Evolutionary conservation across 768 basidiomycete species (phyloP).

Genomic region (Pleurotus pulmonarius): DNA sequence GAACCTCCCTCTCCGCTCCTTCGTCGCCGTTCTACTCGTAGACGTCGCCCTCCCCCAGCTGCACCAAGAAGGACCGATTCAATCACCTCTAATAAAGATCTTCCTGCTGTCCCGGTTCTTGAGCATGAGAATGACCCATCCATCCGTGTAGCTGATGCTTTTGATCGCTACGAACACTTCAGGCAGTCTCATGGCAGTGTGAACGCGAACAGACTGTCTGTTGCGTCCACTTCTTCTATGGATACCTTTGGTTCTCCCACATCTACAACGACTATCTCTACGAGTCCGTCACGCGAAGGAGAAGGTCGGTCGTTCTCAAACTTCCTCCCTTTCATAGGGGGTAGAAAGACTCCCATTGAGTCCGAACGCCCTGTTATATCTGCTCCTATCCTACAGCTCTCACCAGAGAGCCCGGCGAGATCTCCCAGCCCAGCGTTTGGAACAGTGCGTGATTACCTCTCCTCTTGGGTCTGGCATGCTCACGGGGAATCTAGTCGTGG

Average conservation of each 20-base stretch:
- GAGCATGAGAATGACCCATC: slow-evolving; percentile 33
- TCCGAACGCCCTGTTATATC: slow-evolving; percentile 59
- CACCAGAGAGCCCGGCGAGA: slow-evolving; percentile 27
- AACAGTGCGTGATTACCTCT: slow-evolving; percentile 38
- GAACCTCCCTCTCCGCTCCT: slow-evolving; percentile 39
- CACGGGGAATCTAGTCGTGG: slow-evolving; percentile 63
- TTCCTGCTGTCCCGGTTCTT: slow-evolving; percentile 49
- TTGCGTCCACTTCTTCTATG: slow-evolving; percentile 56
- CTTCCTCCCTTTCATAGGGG: slow-evolving; percentile 62
- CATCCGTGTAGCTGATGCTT: slow-evolving; percentile 72
- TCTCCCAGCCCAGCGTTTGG: slow-evolving; percentile 65
- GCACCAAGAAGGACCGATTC: slow-evolving; percentile 35
- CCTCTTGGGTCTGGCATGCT: background rate
- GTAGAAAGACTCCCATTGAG: slow-evolving; percentile 53
- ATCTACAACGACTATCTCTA: slow-evolving; percentile 13
- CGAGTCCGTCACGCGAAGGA: slow-evolving; percentile 25
- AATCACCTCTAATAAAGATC: slow-evolving; percentile 34
- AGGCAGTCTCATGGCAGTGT: slow-evolving; percentile 43
- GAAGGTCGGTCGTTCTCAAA: slow-evolving; percentile 39
- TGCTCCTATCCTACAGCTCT: slow-evolving; percentile 51
- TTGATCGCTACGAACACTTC: slow-evolving; percentile 86
- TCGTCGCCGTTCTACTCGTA: slow-evolving; percentile 21
- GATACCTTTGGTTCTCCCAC: slow-evolving; percentile 15
- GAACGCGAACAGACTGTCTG: slow-evolving; percentile 52
- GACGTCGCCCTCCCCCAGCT: slow-evolving; percentile 49